Evolutionary conservation across 2,329 filamentous ascomycete species (phyloP).

Genomic region (Aspergillus sp.): DNA sequence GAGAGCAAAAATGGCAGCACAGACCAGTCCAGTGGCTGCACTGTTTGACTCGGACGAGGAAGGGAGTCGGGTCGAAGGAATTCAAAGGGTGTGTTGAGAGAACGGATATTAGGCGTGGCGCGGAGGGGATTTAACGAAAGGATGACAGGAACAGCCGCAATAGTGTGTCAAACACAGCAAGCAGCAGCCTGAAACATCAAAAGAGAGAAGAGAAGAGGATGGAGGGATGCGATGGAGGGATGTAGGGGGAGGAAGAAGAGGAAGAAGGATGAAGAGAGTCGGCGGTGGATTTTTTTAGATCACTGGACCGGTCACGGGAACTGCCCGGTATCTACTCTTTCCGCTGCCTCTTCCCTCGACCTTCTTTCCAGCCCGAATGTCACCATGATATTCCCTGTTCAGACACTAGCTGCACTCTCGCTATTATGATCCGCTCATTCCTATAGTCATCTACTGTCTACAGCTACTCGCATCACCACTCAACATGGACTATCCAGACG

Average conservation of each 20-base stretch:
- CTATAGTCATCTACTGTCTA: background rate
- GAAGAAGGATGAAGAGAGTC: conserved; percentile 8
- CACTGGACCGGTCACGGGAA: too few species aligned
- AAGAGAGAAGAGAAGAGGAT: conserved; percentile 14
- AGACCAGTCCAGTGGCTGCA: conserved; percentile 40
- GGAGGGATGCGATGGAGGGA: conserved; percentile 9
- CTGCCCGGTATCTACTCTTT: too few species aligned
- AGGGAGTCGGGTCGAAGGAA: conserved; percentile 16
- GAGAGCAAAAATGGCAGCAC: conserved; percentile 27
- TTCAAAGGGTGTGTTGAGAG: conserved; percentile 11
- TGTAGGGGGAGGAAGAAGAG: conserved; percentile 11
- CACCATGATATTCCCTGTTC: too few species aligned
- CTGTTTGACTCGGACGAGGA: conserved; percentile 21
- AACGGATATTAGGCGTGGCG: conserved; percentile 11
- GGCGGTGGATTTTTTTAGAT: conserved; percentile 6
- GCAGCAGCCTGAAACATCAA: conserved; percentile 21
- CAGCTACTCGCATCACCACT: background rate
- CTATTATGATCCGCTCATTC: background rate
- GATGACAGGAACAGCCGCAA: conserved; percentile 28
- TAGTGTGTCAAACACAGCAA: conserved; percentile 40
- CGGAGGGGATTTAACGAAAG: conserved; percentile 23
- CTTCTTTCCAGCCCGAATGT: too few species aligned
- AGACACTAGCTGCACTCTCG: too few species aligned
- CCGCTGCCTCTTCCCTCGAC: too few species aligned
- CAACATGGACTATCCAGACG: conserved; percentile 5